Conservation (phyloP, 345 rosid species). For the Eutrema japonicum region DNA sequence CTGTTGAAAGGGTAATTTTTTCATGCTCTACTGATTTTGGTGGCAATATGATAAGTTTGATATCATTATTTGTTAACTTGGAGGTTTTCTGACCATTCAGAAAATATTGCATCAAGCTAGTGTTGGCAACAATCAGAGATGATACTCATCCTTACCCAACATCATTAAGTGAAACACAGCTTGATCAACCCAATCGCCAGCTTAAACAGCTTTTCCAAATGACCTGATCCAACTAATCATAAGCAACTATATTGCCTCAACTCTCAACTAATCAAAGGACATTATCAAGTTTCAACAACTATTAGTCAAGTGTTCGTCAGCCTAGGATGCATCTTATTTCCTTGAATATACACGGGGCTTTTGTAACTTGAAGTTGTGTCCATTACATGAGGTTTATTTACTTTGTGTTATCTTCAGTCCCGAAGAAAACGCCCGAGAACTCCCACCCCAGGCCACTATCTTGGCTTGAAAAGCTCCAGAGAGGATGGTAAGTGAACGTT, state of each 20-base stretch:
- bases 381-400: conserved; percentile 35
- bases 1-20: conserved; percentile 90
- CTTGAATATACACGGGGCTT: conserved; percentile 17
- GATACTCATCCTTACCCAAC: conserved; percentile 77
- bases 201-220: conserved; percentile 94
- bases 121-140: conserved; percentile 99
- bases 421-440: conserved; percentile 97
- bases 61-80: conserved; percentile 65
- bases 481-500: conserved; percentile 58
- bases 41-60: conserved; percentile 32
- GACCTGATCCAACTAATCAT: conserved; percentile 87
- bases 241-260: conserved; percentile 70
- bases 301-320: conserved; percentile 58
- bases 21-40: conserved; percentile 19
- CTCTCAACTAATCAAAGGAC: conserved; percentile 96
- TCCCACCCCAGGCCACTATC: conserved; percentile 99
- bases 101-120: conserved; percentile 82
- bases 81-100: conserved; percentile 98
- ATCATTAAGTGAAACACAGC: conserved; percentile 85
- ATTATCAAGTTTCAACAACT: conserved; percentile 72
- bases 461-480: conserved; percentile 86
- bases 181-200: conserved; percentile 80
- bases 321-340: conserved; percentile 40
- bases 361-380: conserved; percentile 21
- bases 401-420: conserved; percentile 68